Base-by-base conservation (phyloP, 2,329 filamentous ascomycete genomes). In the Scortechinia acanthostroma region DNA sequence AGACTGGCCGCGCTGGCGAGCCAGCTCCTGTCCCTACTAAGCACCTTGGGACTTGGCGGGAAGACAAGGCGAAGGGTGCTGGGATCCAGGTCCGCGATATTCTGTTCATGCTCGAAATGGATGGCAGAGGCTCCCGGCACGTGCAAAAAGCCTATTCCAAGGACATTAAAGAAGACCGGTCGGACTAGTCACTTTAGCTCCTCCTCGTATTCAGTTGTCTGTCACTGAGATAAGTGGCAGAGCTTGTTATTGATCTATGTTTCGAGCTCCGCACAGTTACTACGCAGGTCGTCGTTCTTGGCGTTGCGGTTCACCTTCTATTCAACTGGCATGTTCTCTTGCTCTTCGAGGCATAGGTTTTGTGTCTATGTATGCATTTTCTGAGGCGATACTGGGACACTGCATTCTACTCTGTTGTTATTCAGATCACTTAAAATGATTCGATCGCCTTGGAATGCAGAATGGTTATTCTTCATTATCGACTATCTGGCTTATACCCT, bases 91-190 rank as follows among this genome's bases (percentile, higher is more conserved):
- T 40, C 17, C 35, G 35, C 6, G 35, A 40, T 17, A 17, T 40
- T 10, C 35, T 40, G 6, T 40, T 40, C 17, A 40, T 40, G 35
- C 35, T 40, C 13, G 35, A 40, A 19, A 6, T 19, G 10, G 35
- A 40, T 40, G 35, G 35, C 14, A 10, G 35, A 19, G 35, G 35
- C 35, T 6, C 17, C 10, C 14, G 20, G 35, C 35, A 40, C 20
- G 35, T 40, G 10, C 35, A 40, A 40, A 40, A 19, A 17, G 35
- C 10, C 10, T 40, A 40, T 40, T 40, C 35, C 35, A 40, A 40
- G 20, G 35, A 40, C 20, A 13, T 19, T 6, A 40, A 40, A 19
- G 35, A 40, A 19, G 35, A 40, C 20, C 35, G 35, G 6, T 6
- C 17, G 35, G 35, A 10, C 20, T 40, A 17, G 20, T 13, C 13